Base-by-base conservation (phyloP, 2,329 filamentous ascomycete genomes). In the Aspergillus sp. region DNA sequence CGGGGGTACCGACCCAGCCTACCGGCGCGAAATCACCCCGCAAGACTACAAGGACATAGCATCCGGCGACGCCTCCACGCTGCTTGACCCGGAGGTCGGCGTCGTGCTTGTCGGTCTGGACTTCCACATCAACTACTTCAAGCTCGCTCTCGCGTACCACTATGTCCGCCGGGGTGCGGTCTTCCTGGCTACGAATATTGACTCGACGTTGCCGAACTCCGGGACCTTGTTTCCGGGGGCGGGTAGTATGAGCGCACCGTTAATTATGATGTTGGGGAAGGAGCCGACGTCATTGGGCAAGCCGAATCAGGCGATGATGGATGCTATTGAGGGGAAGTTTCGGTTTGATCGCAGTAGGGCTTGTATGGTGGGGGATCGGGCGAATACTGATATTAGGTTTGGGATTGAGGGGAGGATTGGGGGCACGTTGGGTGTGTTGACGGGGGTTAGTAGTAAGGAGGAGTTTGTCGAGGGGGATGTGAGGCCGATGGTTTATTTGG, bases 241-340 rank as follows among this genome's bases (percentile, higher is more conserved):
- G 0, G 95, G 95, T 1, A 89, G 91, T 2, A 89, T 91, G 65
- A 88, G 89, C 53, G 87, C 91, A 25, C 91, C 92, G 2, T 79
- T 99, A 61, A 82, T 89, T 57, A 89, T 90, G 74, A 91, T 91
- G 82, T 82, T 85, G 4, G 79, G 84, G 3, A 79, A 86, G 73
- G 83, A 90, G 69, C 94, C 95, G 0, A 78, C 92, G 32, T 88
- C 91, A 3, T 80, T 98, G 43, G 95, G 95, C 0, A 99, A 99
- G 80, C 95, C 95, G 3, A 97, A 92, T 74, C 92, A 97, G 80
- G 94, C 94, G 4, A 99, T 99, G 95, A 97, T 99, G 94, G 94
- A 98, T 76, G 92, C 95, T 3, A 90, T 99, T 59, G 94, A 98
- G 81, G 94, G 94, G 60, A 97, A 96, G 78, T 97, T 98, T 76